Base-by-base conservation (phyloP, 2,329 filamentous ascomycete species). In the Fusarium sulawesiense region DNA sequence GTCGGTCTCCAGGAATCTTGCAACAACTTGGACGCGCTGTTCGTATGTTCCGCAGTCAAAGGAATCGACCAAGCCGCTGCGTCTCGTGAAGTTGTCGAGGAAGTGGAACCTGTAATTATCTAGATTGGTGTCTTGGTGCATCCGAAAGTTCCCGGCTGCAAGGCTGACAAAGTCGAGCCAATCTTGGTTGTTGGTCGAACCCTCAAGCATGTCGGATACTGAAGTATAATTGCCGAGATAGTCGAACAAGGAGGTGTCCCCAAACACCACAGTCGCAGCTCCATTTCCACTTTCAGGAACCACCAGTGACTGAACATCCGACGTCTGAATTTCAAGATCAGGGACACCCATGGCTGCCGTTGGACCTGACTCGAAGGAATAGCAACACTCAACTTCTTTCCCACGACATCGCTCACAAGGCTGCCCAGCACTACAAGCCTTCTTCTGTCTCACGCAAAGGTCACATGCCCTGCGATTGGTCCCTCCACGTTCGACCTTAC, bases 161-260 rank as follows among this genome's bases (percentile, higher is more conserved):
- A 58, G 41, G 3, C 46, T 58, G 6, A 60, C 34, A 6, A 60
- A 60, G 25, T 60, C 56, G 1, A 58, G 3, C 56, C 56, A 60
- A 18, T 58, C 53, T 29, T 60, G 53, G 0, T 40, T 47, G 0
- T 16, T 23, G 1, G 23, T 21, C 6, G 56, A 30, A 1, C 14
- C 30, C n/a, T 46, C 16, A 0, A 60, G 53, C 30, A 60, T 47
- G 4, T 58, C 56, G 1, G 56, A 47, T 0, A 58, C 53, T 3
- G 40, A 60, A 18, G n/a, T 58, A n/a, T 20, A 60, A 20, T 58
- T 58, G 2, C 56, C 53, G 2, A 60, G 53, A 10, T 60, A 60
- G 6, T 60, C 56, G 10, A 58, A 60, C 1, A 58, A 8, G 1
- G 53, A 4, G 1, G 29, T 25, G 9, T 47, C 56, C 13, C 30